Conservation (phyloP, 1,139 yeast species). For the Magnusiomyces starmeri region DNA sequence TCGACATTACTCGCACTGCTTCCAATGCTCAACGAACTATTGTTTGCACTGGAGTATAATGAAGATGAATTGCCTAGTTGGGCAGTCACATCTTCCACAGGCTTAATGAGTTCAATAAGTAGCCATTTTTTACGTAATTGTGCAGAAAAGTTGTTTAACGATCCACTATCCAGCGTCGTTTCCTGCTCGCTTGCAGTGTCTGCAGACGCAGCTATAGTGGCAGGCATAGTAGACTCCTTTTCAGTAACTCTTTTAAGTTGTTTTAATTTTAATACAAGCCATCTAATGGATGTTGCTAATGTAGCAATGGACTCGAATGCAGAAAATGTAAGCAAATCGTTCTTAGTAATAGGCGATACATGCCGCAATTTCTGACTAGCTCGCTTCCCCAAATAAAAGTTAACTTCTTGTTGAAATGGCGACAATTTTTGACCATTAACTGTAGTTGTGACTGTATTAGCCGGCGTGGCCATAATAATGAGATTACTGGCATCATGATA, state of each 20-base stretch:
- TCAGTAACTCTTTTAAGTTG: conserved; percentile 10
- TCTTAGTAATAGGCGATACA: conserved; percentile 9
- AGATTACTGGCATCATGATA: conserved; percentile 6
- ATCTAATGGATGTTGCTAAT: conserved; percentile 13
- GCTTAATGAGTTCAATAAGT: not conserved
- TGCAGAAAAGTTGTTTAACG: not conserved
- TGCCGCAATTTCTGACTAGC: conserved; percentile 12
- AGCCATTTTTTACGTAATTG: not conserved
- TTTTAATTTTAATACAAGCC: conserved; percentile 12
- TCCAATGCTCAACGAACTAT: not conserved
- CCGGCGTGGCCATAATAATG: not conserved
- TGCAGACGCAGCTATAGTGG: not conserved
- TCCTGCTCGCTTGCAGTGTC: not conserved
- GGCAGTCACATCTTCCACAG: conserved; percentile 6
- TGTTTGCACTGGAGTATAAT: not conserved
- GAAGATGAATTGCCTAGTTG: not conserved
- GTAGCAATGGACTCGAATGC: conserved; percentile 12
- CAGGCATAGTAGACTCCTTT: not conserved
- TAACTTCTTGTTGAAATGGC: conserved; percentile 13
- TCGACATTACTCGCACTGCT: not conserved
- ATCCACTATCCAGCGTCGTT: too few species aligned
- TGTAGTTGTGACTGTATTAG: not conserved
- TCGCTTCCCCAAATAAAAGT: conserved; percentile 12
- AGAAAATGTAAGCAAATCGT: conserved; percentile 12
- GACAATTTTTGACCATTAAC: not conserved